Evolutionary conservation across 805 yeast species (phyloP), one percentile per base, ranked within the genome.

Genomic region (Saturnispora mendoncae): DNA sequence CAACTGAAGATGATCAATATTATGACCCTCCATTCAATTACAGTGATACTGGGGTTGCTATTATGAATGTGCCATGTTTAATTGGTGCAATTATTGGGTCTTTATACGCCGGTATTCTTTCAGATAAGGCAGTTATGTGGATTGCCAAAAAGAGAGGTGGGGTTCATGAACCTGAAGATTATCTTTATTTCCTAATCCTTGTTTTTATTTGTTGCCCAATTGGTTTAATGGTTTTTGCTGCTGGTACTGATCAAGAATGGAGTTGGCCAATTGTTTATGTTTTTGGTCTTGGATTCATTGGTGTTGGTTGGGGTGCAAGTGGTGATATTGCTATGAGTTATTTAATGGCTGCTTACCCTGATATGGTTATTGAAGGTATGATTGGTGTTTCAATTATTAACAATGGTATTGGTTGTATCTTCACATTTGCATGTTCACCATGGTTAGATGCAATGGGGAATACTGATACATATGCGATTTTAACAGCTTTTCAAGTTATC

Each of bases 61-160:
- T 82, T 32, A 80, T 82, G 87, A 81, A 82, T 51, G 67, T 82
- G 18, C 87, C 90, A 0, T 71, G 80, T 42, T 62, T 77, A 32
- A 69, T 77, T 38, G 85, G 85, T 34, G 81, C 85, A 2, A 56
- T 75, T 23, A 64, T 79, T 44, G 85, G 84, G 4, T 78, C 84
- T 66, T 48, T 76, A 20, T 74, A 75, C 47, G 82, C 84, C 2
- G 84, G 85, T 46, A 53, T 67, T 20, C 39, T 76, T 19, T 71
- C 79, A 21, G 85, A 79, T 54, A 64, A 69, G 55, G 74, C 77
- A 55, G 80, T 78, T 10, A 54, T 74, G 15, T 71, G 75, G 75
- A 56, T 72, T 64, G 80, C 84, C 4, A 75, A 71, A 49, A 63
- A 74, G 38, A 76, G 76, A 54, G 65, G 69, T 42, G 84, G 84